Base-by-base conservation (phyloP, 257 asterid genomes). In the Knoxia roxburghii region DNA sequence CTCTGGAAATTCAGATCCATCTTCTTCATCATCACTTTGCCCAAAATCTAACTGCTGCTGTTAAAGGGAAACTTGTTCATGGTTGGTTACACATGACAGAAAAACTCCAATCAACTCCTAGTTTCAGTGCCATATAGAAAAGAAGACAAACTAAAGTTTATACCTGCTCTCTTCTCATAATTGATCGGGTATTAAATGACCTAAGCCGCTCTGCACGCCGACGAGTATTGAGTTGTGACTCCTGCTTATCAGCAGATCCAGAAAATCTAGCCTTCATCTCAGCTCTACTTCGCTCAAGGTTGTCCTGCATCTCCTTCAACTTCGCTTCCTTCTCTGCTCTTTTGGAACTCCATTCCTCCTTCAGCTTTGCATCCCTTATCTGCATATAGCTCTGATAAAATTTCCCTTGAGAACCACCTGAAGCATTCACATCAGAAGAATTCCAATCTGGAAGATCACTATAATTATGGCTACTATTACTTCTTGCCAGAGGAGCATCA, bases 351-450 rank as follows among this genome's bases (percentile, higher is more conserved):
- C 98, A 94, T 60, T 90, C 98, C 73, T 86, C 96, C 81, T 78
- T 81, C 64, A 94, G 85, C 77, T 94, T 94, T 50, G 89, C 95
- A 79, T 91, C 89, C 82, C 99, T 87, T 82, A 83, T 94, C 69
- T 83, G 88, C 82, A 84, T 84, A 71, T 94, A 94, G 62, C 37
- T 79, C 18, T 83, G 86, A 71, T 90, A 94, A 35, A 79, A 76
- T 77, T 87, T 84, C 63, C 99, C 99, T 32, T 95, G 82, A 64
- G 93, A 87, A 54, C 91, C 91, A 70, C 85, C 90, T 2, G 82
- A 70, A 75, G 84, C 67, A 77, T 84, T 80, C 51, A 86, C 80
- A 76, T 83, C 93, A 26, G 94, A 74, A 56, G 85, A 81, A 66
- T 73, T 78, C 73, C 74, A 75, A 64, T 68, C 76, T 66, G 79